Base-by-base conservation (phyloP, 2,329 filamentous ascomycete species). In the Coniochaeta ligniaria region DNA sequence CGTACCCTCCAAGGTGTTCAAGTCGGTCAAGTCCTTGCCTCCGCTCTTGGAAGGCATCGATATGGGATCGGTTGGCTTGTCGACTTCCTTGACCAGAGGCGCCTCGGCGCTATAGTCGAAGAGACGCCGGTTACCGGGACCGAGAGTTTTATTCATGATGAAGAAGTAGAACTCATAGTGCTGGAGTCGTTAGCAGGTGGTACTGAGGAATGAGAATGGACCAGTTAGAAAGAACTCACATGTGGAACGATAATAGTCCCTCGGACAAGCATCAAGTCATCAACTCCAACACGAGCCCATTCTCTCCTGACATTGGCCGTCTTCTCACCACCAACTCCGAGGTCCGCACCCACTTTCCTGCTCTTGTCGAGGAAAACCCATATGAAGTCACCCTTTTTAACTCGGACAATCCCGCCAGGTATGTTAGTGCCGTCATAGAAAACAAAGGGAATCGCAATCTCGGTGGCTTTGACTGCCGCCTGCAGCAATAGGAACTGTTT, bases 151-250 rank as follows among this genome's bases (percentile, higher is more conserved):
- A 73, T 98, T 97, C 73, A 96, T 89, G 71, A 97, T 87, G 76
- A 99, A 98, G 76, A 94, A 95, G 73, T 98, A 95, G 72, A 99
- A 92, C 66, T 98, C 94, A 71, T 96, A 97, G 74, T 99, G 95
- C 92, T 98, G 71, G 55, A 22, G 11, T 41, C 6, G 24, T 52
- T 52, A 52, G 47, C 24, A 52, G 24, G 58, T 59, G 35, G 17
- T 43, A 22, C 6, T 61, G 22, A 50, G 55, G 56, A 22, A 28
- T 22, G 43, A 11, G 24, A 17, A 31, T 31, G 24, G 22, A 26
- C 2, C 22, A 52, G 26, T 26, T 31, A 2, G 6, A 6, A 36
- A 54, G 43, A 52, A 85, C 90, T 80, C 78, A 96, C 93, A 80
- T 96, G 95, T 61, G 95, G 94, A 67, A 99, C 86, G 60, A 99